Conservation (phyloP, 2,329 filamentous ascomycete species). For the Fusarium transvaalense region DNA sequence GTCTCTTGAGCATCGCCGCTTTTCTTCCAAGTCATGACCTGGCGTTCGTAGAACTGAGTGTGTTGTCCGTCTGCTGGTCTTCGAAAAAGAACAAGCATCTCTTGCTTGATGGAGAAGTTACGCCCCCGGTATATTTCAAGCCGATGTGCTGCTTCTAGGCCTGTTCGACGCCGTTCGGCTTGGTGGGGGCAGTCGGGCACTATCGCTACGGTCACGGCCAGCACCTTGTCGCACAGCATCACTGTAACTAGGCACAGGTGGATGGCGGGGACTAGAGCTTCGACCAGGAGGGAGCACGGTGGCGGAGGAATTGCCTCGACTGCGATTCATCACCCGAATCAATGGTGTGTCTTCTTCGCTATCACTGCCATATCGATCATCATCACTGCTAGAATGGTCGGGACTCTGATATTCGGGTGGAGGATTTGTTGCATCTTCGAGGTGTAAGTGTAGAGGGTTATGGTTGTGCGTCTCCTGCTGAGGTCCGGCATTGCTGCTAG, state of each 20-base stretch:
- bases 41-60: constrained; percentile 5
- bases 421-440: constrained; percentile 70
- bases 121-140: constrained; percentile 7
- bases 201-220: constrained; percentile 46
- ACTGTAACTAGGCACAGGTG: constrained; percentile 86
- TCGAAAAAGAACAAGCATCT: not conserved
- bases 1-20: constrained; percentile 24
- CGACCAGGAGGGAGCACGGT: constrained; percentile 50
- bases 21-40: constrained; percentile 16
- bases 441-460: constrained; percentile 55
- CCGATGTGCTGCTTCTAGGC: constrained; percentile 40
- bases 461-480: constrained; percentile 51
- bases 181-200: constrained; percentile 41
- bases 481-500: constrained; percentile 48
- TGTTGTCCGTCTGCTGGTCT: not conserved
- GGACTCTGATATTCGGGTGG: constrained; percentile 81
- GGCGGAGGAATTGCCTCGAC: constrained; percentile 63
- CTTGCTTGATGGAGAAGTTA: not conserved
- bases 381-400: constrained; percentile 70
- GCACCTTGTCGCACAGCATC: constrained; percentile 73
- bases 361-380: constrained; percentile 69
- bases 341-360: constrained; percentile 69
- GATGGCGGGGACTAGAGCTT: constrained; percentile 51
- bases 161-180: constrained; percentile 27
- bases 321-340: constrained; percentile 64